Conservation (phyloP, 139 green algal genomes). For the Edaphochlamys debaryana region DNA sequence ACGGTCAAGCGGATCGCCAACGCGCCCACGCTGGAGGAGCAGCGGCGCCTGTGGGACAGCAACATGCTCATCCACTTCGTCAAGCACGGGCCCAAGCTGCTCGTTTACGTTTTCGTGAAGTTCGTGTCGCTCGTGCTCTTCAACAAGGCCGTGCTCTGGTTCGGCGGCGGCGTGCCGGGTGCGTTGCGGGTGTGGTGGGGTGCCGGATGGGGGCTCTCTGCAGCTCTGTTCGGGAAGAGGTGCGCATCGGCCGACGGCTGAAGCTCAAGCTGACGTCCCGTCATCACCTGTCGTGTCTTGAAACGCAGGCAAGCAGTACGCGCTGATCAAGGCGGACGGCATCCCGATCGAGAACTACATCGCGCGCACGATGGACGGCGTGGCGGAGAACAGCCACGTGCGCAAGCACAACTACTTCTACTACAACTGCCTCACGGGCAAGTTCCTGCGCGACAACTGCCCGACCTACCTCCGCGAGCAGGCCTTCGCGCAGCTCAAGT, state of each 20-base stretch:
- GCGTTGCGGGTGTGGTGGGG: background rate
- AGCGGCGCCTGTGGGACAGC: slow-evolving; percentile 77
- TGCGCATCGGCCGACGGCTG: no score
- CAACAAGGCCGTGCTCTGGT: slow-evolving; percentile 77
- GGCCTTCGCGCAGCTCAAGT: slow-evolving; percentile 85
- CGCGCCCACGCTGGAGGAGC: slow-evolving; percentile 85
- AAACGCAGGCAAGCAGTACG: slow-evolving; percentile 86
- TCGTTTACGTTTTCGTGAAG: slow-evolving; percentile 79
- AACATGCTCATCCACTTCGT: slow-evolving; percentile 78
- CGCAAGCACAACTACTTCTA: slow-evolving; percentile 97
- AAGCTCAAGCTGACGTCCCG: no score
- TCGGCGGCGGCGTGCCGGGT: slow-evolving; percentile 92
- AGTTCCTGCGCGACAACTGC: slow-evolving; percentile 95
- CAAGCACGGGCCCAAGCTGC: slow-evolving; percentile 64
- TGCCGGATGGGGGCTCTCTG: no score
- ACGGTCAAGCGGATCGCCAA: slow-evolving; percentile 71
- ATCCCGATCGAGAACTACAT: slow-evolving; percentile 91
- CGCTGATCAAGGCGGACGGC: slow-evolving; percentile 89
- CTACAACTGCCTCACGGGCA: slow-evolving; percentile 93
- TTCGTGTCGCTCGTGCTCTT: slow-evolving; percentile 63
- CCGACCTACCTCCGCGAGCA: slow-evolving; percentile 88
- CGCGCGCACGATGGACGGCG: slow-evolving; percentile 86
- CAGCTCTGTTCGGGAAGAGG: no score
- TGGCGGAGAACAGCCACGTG: slow-evolving; percentile 68
- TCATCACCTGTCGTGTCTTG: no score